Evolutionary conservation across 305 asterid species (phyloP).

Genomic region (Fraxinus ornus): DNA sequence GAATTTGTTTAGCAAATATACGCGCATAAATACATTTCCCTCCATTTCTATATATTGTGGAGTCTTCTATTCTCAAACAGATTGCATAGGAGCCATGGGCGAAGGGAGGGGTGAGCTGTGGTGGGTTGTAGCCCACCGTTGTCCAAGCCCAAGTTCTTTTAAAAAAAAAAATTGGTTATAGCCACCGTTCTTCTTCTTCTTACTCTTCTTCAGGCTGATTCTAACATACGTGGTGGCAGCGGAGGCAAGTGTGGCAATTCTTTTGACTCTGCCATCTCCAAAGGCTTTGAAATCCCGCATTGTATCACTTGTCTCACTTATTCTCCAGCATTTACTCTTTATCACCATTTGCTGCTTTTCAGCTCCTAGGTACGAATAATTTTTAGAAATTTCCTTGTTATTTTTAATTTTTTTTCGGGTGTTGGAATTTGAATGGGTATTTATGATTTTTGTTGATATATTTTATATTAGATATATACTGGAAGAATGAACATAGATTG

Average conservation of each 20-base stretch:
- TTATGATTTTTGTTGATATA: background rate
- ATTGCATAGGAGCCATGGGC: too few relatives aligned
- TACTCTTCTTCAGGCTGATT: conserved; percentile 26
- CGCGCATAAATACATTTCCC: too few relatives aligned
- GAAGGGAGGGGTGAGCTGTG: too few relatives aligned
- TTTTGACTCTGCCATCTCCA: conserved; percentile 76
- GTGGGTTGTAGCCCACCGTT: too few relatives aligned
- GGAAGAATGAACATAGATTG: conserved; percentile 90
- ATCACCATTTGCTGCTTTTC: conserved; percentile 67
- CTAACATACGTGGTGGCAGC: conserved; percentile 80
- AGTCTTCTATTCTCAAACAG: too few relatives aligned
- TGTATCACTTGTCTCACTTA: conserved; percentile 56
- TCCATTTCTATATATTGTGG: too few relatives aligned
- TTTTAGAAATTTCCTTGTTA: background rate
- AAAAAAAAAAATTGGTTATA: too few relatives aligned
- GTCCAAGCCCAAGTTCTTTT: too few relatives aligned
- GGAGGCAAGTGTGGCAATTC: conserved; percentile 66
- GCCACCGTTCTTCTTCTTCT: too few relatives aligned
- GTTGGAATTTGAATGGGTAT: conserved; percentile 14
- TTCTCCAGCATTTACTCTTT: conserved; percentile 70
- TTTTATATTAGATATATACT: conserved; percentile 57
- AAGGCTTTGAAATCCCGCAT: conserved; percentile 61
- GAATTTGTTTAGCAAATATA: too few relatives aligned
- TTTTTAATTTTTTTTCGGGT: background rate
- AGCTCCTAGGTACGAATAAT: conserved; percentile 42